Conservation (phyloP, 495 filamentous ascomycete genomes). For the Lophium mytilinum region DNA sequence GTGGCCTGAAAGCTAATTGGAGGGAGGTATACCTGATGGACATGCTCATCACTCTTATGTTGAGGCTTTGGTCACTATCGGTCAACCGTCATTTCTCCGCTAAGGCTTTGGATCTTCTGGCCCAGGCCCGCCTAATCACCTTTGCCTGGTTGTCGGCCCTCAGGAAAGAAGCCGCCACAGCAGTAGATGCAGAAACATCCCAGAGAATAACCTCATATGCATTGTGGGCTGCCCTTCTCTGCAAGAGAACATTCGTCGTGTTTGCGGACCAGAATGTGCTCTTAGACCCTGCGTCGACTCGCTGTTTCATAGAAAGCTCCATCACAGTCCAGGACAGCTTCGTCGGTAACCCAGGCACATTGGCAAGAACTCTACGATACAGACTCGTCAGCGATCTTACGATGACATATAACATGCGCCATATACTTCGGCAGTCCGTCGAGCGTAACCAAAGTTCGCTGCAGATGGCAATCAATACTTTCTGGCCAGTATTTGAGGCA, state of each 20-base stretch:
- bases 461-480: conserved; percentile 4
- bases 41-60: conserved; percentile 37
- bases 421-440: conserved; percentile 26
- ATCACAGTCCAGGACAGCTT: conserved; percentile 39
- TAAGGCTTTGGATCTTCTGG: conserved; percentile 17
- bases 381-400: conserved; percentile 45
- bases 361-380: conserved; percentile 27
- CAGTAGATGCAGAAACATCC: conserved; percentile 35
- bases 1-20: conserved; percentile 41
- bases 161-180: conserved; percentile 36
- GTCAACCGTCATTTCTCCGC: conserved; percentile 10
- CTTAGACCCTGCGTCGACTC: conserved; percentile 13
- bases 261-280: conserved; percentile 13
- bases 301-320: conserved; percentile 33
- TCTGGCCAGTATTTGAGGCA: conserved; percentile 1
- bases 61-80: conserved; percentile 27
- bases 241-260: conserved; percentile 40
- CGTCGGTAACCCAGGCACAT: conserved; percentile 25
- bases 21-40: conserved; percentile 44
- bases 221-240: conserved; percentile 44
- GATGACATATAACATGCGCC: conserved; percentile 35
- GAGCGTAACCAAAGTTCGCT: background rate
- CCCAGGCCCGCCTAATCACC: conserved; percentile 23
- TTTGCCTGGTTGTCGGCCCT: conserved; percentile 42
- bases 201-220: conserved; percentile 36